Conservation (phyloP, 31 red algal species). For the Asparagopsis taxiformis region DNA sequence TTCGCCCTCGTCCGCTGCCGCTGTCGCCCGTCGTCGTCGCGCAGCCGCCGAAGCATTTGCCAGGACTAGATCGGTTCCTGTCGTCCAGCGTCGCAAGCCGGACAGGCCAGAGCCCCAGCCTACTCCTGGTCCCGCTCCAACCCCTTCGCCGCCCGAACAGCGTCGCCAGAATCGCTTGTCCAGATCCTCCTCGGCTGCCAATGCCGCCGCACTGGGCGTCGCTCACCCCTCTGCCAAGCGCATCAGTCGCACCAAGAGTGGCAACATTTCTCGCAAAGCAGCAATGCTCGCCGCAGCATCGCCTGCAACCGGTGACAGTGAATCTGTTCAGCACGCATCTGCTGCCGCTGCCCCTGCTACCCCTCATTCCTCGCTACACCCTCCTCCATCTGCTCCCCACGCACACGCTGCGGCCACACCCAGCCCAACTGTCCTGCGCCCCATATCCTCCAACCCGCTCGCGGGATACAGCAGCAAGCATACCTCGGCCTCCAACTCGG, state of each 20-base stretch:
- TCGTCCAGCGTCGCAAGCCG: background rate
- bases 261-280: constrained; percentile 3
- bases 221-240: background rate
- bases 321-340: background rate
- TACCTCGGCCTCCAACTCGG: background rate
- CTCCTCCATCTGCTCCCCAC: background rate
- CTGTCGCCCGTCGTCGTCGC: background rate
- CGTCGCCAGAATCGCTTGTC: too few relatives aligned
- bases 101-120: background rate
- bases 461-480: background rate
- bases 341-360: constrained; percentile 2
- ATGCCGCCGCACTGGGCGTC: background rate
- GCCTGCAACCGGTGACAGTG: too few relatives aligned
- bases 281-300: too few relatives aligned
- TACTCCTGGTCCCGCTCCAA: background rate
- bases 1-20: background rate
- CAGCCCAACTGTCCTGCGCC: background rate
- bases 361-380: background rate
- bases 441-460: background rate
- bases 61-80: too few relatives aligned
- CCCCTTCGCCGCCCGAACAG: background rate
- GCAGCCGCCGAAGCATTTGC: background rate
- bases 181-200: too few relatives aligned
- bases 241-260: constrained; percentile 7
- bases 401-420: background rate